Base-by-base conservation (phyloP, 805 yeast species). In the Ogataea minuta region DNA sequence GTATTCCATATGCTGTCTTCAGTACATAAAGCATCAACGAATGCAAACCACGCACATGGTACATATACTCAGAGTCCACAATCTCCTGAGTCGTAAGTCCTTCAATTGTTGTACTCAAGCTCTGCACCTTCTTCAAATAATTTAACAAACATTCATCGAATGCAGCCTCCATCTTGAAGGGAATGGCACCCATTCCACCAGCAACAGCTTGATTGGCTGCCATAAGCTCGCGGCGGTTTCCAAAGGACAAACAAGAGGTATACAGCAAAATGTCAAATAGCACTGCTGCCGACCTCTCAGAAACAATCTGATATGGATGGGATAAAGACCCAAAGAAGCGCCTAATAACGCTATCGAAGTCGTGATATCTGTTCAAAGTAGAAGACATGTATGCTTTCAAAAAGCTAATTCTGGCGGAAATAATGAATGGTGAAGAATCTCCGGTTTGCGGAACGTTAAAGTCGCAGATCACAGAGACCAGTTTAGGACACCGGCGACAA, bases 241-340 rank as follows among this genome's bases (percentile, higher is more conserved):
- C 21, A 23, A 35, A 41, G 1, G 43, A 28, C 9, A 34, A 43
- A 4, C 26, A 27, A 2, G 52, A 45, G 17, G 55, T 52, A 32
- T 44, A 57, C 12, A 49, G 31, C 9, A 60, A 17, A 30, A 50
- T 33, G 34, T 55, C 71, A 9, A 77, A 74, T 29, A 88, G 56
- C 4, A 81, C 62, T 2, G 77, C 68, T 0, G 90, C 91, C 34
- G 84, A 65, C 35, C 79, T 79, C 14, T 73, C 77, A 15, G 95
- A 69, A 5, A 90, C 89, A 9, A 77, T 76, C 41, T 80, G 81
- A 55, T 84, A 84, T 5, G 84, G 82, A 56, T 86, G 89, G 31
- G 74, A 68, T 28, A 83, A 57, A 21, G 74, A 67, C 1, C 58
- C 58, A 50, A 78, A 64, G 43, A 81, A 63, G 46, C 72, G 59